A percentile compares a stretch with the other conserved stretches of the same genome.
Conservation (phyloP, 768 basidiomycete species). For the Russula vinacea region DNA sequence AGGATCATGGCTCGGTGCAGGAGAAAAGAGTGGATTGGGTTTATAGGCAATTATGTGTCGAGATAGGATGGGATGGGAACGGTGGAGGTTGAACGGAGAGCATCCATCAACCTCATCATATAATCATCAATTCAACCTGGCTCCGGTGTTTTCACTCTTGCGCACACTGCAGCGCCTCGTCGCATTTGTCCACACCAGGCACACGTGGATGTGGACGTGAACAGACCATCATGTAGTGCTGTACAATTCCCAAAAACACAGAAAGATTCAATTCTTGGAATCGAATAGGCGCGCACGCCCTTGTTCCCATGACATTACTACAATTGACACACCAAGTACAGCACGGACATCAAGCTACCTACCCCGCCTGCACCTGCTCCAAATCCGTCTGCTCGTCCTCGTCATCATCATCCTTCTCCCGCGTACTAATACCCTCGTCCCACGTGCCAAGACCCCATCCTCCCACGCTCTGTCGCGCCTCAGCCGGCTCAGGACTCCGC, state of each 20-base stretch:
- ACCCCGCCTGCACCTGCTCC: conserved; percentile 63
- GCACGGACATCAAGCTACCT: neutral
- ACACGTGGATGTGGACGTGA: too few relatives aligned
- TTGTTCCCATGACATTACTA: neutral
- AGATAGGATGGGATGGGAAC: neutral
- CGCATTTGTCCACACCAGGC: too few relatives aligned
- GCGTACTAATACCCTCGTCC: conserved; percentile 45
- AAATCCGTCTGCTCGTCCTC: conserved; percentile 63
- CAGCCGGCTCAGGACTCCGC: conserved; percentile 36
- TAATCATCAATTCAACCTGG: neutral
- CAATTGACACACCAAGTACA: neutral
- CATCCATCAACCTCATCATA: neutral
- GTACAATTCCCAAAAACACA: too few relatives aligned
- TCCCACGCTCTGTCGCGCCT: conserved; percentile 50
- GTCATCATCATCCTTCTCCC: conserved; percentile 55
- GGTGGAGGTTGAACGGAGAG: neutral
- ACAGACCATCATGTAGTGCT: too few relatives aligned
- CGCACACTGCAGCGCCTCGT: too few relatives aligned
- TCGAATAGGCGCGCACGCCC: neutral
- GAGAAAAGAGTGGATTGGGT: neutral
- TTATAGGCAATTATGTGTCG: neutral
- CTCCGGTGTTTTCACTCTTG: too few relatives aligned
- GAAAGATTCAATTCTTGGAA: too few relatives aligned
- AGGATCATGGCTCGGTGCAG: neutral
- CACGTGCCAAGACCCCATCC: conserved; percentile 68